These are phyloP conservation scores for Aspergillus leporis DNA, from an alignment of 495 filamentous ascomycete species.

Conservation along the genomic window DNA sequence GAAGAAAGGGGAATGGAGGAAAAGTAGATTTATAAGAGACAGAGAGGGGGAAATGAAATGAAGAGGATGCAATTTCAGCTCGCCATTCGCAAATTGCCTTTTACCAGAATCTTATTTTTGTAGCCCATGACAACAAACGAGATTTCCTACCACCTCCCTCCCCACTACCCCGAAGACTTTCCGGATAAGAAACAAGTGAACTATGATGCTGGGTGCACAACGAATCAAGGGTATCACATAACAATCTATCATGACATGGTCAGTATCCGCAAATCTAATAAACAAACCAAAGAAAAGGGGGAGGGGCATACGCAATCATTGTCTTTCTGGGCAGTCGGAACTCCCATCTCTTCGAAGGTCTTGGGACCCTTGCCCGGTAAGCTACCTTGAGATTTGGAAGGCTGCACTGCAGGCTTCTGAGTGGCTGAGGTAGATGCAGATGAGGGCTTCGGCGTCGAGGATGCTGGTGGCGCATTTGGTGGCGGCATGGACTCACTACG, in stretches of 20 bases:
- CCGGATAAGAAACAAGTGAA: constrained; percentile 7
- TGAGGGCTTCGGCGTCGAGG: constrained; percentile 20
- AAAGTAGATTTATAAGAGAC: background rate
- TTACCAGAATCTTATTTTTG: background rate
- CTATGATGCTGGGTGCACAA: constrained; percentile 18
- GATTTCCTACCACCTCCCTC: background rate
- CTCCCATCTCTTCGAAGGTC: constrained; percentile 98
- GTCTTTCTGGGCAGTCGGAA: constrained; percentile 75
- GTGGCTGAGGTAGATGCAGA: constrained; percentile 25
- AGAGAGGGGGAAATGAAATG: background rate
- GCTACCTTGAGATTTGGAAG: constrained; percentile 32
- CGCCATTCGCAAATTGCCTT: background rate
- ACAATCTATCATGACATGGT: constrained; percentile 51
- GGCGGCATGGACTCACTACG: constrained; percentile 37
- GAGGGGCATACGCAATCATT: constrained; percentile 78
- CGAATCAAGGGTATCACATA: constrained; percentile 55
- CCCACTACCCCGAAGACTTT: too few relatives aligned
- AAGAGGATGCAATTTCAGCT: background rate
- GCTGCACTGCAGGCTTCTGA: constrained; percentile 34
- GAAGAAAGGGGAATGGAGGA: background rate
- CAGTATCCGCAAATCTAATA: background rate
- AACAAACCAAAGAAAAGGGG: constrained; percentile 19
- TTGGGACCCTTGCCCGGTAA: constrained; percentile 80
- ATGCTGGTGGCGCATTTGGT: constrained; percentile 31
- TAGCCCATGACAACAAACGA: background rate